Evolutionary conservation across 176 grass and related monocot genomes (phyloP), one percentile per base, ranked within the genome.

Genomic region (Saccharum officinarum): DNA sequence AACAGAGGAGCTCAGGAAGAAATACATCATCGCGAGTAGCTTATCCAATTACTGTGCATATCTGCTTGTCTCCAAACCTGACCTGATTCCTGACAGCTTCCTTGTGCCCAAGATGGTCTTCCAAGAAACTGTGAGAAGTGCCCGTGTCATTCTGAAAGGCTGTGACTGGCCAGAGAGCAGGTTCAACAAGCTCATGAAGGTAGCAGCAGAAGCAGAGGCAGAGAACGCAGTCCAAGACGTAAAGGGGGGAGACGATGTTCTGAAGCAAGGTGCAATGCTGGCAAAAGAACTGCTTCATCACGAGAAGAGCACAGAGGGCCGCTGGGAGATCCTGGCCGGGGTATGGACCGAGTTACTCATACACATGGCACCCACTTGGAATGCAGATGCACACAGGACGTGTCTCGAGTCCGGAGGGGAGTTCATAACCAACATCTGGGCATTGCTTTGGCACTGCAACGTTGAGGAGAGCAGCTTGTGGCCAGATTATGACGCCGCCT

Each of bases 31-130:
- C 0, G 90, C 86, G 6, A 77, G 80, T 10, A 89, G 78, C 78
- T 25, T 92, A 69, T 92, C 90, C 1, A 22, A 82, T 16, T 92
- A 92, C 10, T 92, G 90, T 67, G 86, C 63, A 26, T 41, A 41
- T 9, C 67, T 92, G 12, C 23, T 92, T 1, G 71, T 92, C 57
- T 85, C 64, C 37, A 64, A 25, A 9, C 82, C 90, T 8, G 81
- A 89, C 12, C 13, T 88, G 20, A 4, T 92, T 4, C 90, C 81
- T 26, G 86, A 92, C 23, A 78, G 84, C 69, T 36, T 34, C 22
- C 45, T 62, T 13, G 31, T 67, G 10, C 67, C 76, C 5, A 28
- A 67, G 3, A 44, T 38, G 3, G 28, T 82, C 36, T 85, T 88
- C 73, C 4, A 61, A 22, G 5, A 28, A n/a, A 74, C 77, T 1